Evolutionary conservation across 352 stramenopile genomes (phyloP), one percentile per base, ranked within the genome.

Genomic region (Pythium aristosporum): DNA sequence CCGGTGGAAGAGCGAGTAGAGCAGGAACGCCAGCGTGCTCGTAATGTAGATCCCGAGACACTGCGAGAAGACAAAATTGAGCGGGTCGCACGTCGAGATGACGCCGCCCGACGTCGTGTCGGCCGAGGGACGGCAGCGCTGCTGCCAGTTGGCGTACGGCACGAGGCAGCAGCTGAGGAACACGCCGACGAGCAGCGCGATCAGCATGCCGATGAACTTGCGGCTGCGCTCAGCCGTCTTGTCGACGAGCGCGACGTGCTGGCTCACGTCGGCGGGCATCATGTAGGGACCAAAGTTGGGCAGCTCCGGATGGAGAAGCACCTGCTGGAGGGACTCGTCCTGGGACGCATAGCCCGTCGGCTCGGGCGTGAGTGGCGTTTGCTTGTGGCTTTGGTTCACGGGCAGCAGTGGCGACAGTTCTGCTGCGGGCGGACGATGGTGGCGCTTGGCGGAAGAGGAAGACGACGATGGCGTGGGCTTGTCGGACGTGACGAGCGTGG

Each of bases 61-160:
- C 65, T 94, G 85, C 56, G 81, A 90, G 58, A 94, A 94, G 41
- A 91, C 74, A 59, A 94, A 94, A 68, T 91, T 82, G 47, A 92
- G 74, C 50, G 83, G 83, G 68, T 91, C 87, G 70, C 85, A 94
- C 25, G 78, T 88, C 58, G 76, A 67, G 28, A 91, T 52, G 28
- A 92, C 61, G 11, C 50, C 76, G 13, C 42, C 61, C 6, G 61
- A 54, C 1, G 60, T 62, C 2, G 60, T 62, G 13, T 63, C 44
- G 18, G 63, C 30, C 12, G 73, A 77, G 18, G 83, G 83, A 21
- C 30, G 67, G 47, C 85, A 94, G 5, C 63, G 36, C 18, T 82
- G 69, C 61, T 91, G 85, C 85, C 85, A 94, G 57, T 88, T 83
- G 12, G 83, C 77, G 60, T 86, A 94, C 47, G 85, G 85, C 63